Conservation (phyloP, 441 rosid genomes). For the Daphne laureola region DNA sequence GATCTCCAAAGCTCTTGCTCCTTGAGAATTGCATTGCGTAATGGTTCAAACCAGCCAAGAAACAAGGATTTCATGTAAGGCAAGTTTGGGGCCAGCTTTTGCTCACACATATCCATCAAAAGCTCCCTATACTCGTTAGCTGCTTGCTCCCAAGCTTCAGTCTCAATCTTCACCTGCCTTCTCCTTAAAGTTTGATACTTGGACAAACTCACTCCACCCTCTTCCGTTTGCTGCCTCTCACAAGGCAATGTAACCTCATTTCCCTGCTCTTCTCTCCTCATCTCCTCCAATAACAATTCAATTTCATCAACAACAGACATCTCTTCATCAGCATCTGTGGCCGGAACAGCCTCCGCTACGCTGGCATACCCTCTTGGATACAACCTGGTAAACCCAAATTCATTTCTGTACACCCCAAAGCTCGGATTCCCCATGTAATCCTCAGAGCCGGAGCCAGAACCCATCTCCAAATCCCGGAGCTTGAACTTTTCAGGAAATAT, state of each 20-base stretch:
- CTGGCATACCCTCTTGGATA: conserved; percentile 51
- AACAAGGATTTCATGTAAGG: conserved; percentile 87
- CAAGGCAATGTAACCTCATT: conserved; percentile 20
- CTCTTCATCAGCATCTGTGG: conserved; percentile 76
- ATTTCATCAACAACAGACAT: conserved; percentile 52
- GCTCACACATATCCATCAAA: conserved; percentile 82
- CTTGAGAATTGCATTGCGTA: conserved; percentile 58
- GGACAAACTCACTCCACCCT: conserved; percentile 32
- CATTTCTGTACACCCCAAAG: conserved; percentile 23
- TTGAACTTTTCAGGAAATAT: conserved; percentile 12
- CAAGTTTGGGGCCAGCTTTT: conserved; percentile 81
- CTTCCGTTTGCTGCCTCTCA: conserved; percentile 18
- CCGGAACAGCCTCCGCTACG: conserved; percentile 74
- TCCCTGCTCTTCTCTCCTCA: conserved; percentile 42
- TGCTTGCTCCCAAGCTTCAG: conserved; percentile 91
- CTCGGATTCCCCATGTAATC: conserved; percentile 23
- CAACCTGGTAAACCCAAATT: conserved; percentile 28
- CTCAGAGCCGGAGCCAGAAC: conserved; percentile 23
- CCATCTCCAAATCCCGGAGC: conserved; percentile 19
- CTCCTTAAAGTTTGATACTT: conserved; percentile 45
- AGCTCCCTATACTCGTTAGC: conserved; percentile 81
- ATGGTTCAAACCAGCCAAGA: conserved; percentile 95
- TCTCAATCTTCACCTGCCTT: conserved; percentile 87
- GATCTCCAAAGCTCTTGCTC: conserved; percentile 56
- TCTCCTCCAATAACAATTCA: conserved; percentile 48